Base-by-base conservation (phyloP, 2,329 filamentous ascomycete genomes). In the Trichocomaceae sp. region DNA sequence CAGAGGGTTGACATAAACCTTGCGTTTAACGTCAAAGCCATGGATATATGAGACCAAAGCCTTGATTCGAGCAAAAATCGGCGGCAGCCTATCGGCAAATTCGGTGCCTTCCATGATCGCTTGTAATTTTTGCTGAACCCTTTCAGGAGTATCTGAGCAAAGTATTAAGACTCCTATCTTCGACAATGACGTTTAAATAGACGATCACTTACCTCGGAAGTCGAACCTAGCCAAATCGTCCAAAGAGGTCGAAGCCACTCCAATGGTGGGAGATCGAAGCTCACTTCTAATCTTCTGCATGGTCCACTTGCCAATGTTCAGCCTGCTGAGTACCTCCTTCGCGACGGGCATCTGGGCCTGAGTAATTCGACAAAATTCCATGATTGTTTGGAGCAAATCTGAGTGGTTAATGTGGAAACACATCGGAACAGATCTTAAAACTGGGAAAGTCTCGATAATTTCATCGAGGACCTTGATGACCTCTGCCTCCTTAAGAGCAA, bases 391-490 rank as follows among this genome's bases (percentile, higher is more conserved):
- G 10, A 99, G 75, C 2, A 99, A 77, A 67, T 90, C 86, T 0
- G 89, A 89, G 67, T 99, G 93, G 48, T 93, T 93, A 35, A 99
- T 71, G 60, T 96, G 85, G 62, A 96, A 95, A 65, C 88, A 95
- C 83, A 96, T 90, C 23, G 84, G 82, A 2, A 80, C 79, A 0
- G 83, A 79, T 9, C 82, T 79, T 12, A 95, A 76, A 2, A 85
- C 83, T 0, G 91, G 91, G 59, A 97, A 91, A 5, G 86, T 81
- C 48, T 84, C 79, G 15, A 95, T 81, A 41, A 96, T 87, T 67
- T 99, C 93, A 66, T 99, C 93, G 20, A 97, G 75, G 2, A 97
- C 91, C 64, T 96, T 97, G 62, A 99, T 82, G 0, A 90, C 86
- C 70, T 97, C 92, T 0, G 92, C 92, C 70, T 99, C 93, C 64